Evolutionary conservation across 2,329 filamentous ascomycete genomes (phyloP).

Genomic region (Emericellopsis atlantica): DNA sequence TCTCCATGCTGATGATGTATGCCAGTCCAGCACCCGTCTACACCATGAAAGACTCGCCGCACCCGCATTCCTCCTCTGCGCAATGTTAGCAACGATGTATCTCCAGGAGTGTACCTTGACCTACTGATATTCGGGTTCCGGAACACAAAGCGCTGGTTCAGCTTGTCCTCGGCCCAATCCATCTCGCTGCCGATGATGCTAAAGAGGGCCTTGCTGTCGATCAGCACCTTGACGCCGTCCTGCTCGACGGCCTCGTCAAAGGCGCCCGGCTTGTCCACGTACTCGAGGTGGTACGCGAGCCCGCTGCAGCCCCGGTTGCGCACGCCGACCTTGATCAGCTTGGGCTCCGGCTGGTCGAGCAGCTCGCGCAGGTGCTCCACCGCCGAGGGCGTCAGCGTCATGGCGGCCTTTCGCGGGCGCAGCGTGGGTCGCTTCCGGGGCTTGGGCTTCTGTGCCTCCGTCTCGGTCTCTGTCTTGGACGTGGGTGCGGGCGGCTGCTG

Average conservation of each 20-base stretch:
- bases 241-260: conserved; percentile 94
- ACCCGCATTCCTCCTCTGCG: conserved; percentile 87
- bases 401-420: conserved; percentile 73
- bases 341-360: conserved; percentile 75
- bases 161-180: conserved; percentile 96
- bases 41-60: conserved; percentile 92
- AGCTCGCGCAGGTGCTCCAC: conserved; percentile 66
- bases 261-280: conserved; percentile 75
- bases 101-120: not conserved
- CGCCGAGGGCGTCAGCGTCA: conserved; percentile 71
- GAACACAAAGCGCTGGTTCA: conserved; percentile 87
- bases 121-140: conserved; percentile 96
- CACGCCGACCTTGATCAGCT: conserved; percentile 88
- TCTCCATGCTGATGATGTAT: too few species aligned
- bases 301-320: conserved; percentile 91
- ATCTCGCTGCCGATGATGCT: conserved; percentile 98
- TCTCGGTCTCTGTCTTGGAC: conserved; percentile 33
- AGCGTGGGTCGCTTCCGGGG: conserved; percentile 21
- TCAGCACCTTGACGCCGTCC: conserved; percentile 88
- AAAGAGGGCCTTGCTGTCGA: conserved; percentile 94
- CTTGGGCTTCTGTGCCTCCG: conserved; percentile 55
- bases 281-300: conserved; percentile 85
- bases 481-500: conserved; percentile 6
- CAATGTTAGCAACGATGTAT: not conserved
- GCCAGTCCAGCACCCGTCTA: conserved; percentile 13